Conservation (phyloP, 164 flowering plant genomes). For the Nymphaea thermarum region DNA sequence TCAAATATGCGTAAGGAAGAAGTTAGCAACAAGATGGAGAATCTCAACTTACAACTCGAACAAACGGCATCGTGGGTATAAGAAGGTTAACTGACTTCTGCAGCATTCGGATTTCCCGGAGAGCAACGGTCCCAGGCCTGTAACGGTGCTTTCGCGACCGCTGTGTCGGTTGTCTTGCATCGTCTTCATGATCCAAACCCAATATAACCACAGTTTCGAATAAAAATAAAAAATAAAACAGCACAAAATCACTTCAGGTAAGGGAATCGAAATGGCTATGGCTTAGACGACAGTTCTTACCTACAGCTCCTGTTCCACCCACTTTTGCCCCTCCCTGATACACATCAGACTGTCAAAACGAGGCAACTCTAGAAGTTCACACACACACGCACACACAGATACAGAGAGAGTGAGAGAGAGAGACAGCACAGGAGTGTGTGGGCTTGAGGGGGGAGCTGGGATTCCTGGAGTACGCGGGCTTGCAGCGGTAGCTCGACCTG, state of each 20-base stretch:
- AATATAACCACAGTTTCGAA: too few relatives aligned
- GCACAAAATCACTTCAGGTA: not conserved
- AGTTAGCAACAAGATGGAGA: not conserved
- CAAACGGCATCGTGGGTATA: constrained; percentile 41
- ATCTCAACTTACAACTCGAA: constrained; percentile 26
- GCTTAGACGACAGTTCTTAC: not conserved
- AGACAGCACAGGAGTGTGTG: not conserved
- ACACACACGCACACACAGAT: not conserved
- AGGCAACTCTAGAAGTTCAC: not conserved
- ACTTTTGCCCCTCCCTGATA: not conserved
- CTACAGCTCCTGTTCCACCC: not conserved
- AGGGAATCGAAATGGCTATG: not conserved
- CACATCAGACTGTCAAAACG: not conserved
- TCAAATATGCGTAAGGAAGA: not conserved
- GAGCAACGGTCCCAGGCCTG: constrained; percentile 52
- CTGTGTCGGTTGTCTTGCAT: not conserved
- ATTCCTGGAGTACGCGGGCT: not conserved
- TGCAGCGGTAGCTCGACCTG: not conserved
- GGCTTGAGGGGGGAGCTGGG: not conserved
- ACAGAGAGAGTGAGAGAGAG: not conserved
- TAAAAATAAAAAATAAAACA: not conserved
- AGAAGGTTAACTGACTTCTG: constrained; percentile 29
- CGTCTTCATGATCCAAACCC: too few relatives aligned
- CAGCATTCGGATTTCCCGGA: constrained; percentile 39
- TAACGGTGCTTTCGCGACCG: constrained; percentile 18